A percentile compares a stretch with the other conserved stretches of the same genome.
Conservation (phyloP, 768 basidiomycete species). For the Auriscalpium orientale region DNA sequence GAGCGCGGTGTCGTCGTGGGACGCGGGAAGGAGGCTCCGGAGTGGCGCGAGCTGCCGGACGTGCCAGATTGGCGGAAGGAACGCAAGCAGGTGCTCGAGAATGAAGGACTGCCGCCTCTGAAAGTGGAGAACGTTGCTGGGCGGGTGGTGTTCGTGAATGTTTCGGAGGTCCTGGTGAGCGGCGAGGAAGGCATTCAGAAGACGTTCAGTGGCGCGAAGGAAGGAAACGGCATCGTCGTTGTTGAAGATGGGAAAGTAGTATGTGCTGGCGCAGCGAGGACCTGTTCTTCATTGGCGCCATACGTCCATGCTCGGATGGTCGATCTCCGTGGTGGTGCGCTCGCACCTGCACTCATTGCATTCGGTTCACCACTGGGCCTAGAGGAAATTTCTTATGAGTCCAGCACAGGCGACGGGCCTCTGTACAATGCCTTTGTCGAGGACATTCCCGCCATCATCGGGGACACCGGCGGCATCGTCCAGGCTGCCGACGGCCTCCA, state of each 20-base stretch:
- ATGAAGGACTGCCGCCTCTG: conserved; percentile 67
- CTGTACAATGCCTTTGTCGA: conserved; percentile 40
- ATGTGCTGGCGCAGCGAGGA: conserved; percentile 30
- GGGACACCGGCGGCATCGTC: conserved; percentile 37
- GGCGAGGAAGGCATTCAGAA: conserved; percentile 6
- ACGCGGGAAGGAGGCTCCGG: conserved; percentile 13
- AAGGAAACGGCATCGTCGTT: conserved; percentile 30
- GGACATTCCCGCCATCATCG: conserved; percentile 34
- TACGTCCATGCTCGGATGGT: conserved; percentile 21
- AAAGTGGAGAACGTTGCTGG: conserved; percentile 26
- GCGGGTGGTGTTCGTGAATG: conserved; percentile 45
- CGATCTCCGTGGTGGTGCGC: conserved; percentile 57
- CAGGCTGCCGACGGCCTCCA: conserved; percentile 59
- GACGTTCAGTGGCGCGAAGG: neutral
- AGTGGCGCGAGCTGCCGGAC: conserved; percentile 27
- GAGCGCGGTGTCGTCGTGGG: conserved; percentile 19
- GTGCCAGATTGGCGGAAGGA: conserved; percentile 57
- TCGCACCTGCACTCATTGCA: conserved; percentile 55
- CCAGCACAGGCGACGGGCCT: conserved; percentile 53
- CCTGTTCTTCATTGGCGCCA: conserved; percentile 6
- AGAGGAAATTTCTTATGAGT: conserved; percentile 54
- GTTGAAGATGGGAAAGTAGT: conserved; percentile 46
- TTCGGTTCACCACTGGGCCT: conserved; percentile 57
- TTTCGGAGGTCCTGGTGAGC: conserved; percentile 32
- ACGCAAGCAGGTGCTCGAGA: conserved; percentile 45